Evolutionary conservation across 176 grass and related monocot genomes (phyloP), one percentile per base, ranked within the genome.

Genomic region (Chrysopogon serrulatus): DNA sequence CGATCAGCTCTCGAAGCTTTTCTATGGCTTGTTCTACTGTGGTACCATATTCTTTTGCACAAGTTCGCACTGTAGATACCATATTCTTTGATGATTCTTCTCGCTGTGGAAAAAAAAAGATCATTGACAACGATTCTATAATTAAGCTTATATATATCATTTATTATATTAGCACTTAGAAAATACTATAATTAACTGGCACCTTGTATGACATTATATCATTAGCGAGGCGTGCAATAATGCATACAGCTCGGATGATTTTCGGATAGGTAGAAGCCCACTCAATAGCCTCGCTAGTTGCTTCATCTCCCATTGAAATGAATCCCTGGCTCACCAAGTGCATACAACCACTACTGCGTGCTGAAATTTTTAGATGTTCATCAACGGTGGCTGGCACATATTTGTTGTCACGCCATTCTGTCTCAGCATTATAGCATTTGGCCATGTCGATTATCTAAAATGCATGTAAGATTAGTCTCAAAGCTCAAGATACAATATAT

Each of bases 321-420:
- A 74, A 83, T 18, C 39, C 81, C 18, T 3, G 2, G 9, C 33
- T 83, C 10, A 31, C 17, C 11, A 74, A 9, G 5, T 83, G 81
- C 81, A 83, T 83, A 49, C 81, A 74, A 24, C 2, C 57, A 74
- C 56, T 74, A 10, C 41, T 65, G 0, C 40, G 14, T 57, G 31
- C 28, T 27, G 81, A 83, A 63, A 83, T 1, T 9, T 47, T 60
- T 26, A 83, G 70, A 63, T 74, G 81, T 4, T 83, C 81, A 12
- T 83, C 70, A 1, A 83, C 21, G 15, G 44, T 61, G 2, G 28
- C 2, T 35, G 81, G 81, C 14, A 74, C 81, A 19, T 83, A 83
- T 3, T 45, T 23, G 8, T 83, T 31, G 6, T 83, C 81, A 27
- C 81, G 41, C 69, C 81, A 83, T 83, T 65, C 71, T 1, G 34